Conservation (phyloP, 2,329 filamentous ascomycete species). For the Aspergillus ochraceus region DNA sequence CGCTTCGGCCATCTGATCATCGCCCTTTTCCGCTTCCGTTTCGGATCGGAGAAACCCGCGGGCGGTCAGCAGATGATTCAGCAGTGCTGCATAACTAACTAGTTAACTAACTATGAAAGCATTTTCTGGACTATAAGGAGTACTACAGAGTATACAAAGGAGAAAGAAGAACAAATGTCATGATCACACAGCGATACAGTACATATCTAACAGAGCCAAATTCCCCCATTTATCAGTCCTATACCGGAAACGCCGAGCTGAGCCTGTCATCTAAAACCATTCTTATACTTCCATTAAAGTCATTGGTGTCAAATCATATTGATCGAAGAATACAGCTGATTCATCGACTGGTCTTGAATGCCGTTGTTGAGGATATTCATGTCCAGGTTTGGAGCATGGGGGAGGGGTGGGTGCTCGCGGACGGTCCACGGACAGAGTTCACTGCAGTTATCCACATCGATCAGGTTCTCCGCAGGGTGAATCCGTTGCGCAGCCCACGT, state of each 20-base stretch:
- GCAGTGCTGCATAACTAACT: neutral
- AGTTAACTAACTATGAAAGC: neutral
- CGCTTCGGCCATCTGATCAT: neutral
- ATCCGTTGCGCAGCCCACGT: conserved; percentile 38
- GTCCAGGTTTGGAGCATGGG: conserved; percentile 31
- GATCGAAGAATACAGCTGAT: conserved; percentile 38
- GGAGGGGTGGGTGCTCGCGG: conserved; percentile 37
- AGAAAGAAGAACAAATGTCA: neutral
- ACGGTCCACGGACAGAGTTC: conserved; percentile 43
- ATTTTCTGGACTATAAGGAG: too few relatives aligned
- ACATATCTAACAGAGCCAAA: neutral
- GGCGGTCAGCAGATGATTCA: conserved; percentile 26
- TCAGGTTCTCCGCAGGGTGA: conserved; percentile 35
- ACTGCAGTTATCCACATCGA: conserved; percentile 38
- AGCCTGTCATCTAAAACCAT: neutral
- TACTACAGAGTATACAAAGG: neutral
- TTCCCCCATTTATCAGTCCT: neutral
- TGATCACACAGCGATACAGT: neutral
- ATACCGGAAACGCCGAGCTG: neutral
- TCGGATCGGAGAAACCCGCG: conserved; percentile 32
- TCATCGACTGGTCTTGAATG: conserved; percentile 33
- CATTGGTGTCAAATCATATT: conserved; percentile 27
- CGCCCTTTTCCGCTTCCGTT: conserved; percentile 20
- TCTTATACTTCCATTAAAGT: neutral
- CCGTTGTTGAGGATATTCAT: conserved; percentile 35